Conservation (phyloP, 257 asterid genomes). For the Gentiana dahurica region DNA sequence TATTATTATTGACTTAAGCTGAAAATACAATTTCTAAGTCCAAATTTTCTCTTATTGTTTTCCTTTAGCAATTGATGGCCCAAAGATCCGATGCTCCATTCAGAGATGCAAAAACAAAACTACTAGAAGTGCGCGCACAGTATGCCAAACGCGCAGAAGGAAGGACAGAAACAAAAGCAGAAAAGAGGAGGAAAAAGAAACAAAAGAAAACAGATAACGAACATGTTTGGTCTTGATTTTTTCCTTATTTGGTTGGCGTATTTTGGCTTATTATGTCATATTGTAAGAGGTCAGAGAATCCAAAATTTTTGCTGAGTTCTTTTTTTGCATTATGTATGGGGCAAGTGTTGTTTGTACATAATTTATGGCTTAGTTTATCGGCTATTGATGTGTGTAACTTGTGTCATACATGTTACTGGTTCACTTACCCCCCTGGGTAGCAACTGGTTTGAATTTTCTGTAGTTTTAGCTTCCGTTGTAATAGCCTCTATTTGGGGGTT, state of each 20-base stretch:
- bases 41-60: not conserved
- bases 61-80: slow-evolving; percentile 75
- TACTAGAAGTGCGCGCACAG: slow-evolving; percentile 63
- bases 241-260: not conserved
- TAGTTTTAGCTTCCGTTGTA: no score
- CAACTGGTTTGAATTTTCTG: no score
- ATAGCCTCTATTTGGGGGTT: no score
- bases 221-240: slow-evolving; percentile 75
- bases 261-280: no score
- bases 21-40: slow-evolving; percentile 1
- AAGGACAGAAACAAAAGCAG: slow-evolving; percentile 33
- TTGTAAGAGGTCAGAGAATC: no score
- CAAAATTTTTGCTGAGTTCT: no score
- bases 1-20: not conserved
- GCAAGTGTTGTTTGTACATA: no score
- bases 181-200: slow-evolving; percentile 69
- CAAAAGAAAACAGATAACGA: slow-evolving; percentile 58
- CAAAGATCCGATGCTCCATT: slow-evolving; percentile 74
- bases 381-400: no score
- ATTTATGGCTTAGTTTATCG: no score
- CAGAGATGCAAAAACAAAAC: slow-evolving; percentile 54
- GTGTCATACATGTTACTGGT: no score
- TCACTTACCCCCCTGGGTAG: no score
- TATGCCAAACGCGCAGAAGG: slow-evolving; percentile 31
- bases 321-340: no score